Evolutionary conservation across 1,284 basidiomycete species (phyloP).

Genomic region (Ganoderma boninense): DNA sequence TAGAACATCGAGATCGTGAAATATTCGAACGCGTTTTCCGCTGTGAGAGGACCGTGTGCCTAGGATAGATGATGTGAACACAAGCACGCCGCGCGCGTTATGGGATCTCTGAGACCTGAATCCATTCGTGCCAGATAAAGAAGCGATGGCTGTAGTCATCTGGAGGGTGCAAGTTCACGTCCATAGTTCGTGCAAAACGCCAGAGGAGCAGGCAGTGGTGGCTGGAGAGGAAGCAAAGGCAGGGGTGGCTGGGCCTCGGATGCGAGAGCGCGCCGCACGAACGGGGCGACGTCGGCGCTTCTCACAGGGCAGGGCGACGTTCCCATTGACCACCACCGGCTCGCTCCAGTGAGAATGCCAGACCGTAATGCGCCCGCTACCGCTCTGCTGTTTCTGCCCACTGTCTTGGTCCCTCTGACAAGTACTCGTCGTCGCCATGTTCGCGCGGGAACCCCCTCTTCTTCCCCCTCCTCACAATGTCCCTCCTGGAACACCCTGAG

Average conservation of each 20-base stretch:
- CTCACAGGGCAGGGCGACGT: conserved; percentile 35
- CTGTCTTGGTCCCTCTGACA: conserved; percentile 37
- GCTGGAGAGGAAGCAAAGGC: conserved; percentile 16
- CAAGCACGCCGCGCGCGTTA: conserved; percentile 5
- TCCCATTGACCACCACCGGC: conserved; percentile 29
- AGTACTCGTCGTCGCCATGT: conserved; percentile 34
- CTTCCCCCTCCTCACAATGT: conserved; percentile 27
- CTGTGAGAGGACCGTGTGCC: conserved; percentile 79
- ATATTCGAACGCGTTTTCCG: conserved; percentile 85
- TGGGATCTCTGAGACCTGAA: conserved; percentile 57
- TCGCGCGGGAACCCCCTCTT: conserved; percentile 15
- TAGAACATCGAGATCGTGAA: conserved; percentile 89
- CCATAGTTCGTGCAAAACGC: conserved; percentile 15
- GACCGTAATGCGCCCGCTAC: conserved; percentile 34
- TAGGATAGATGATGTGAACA: conserved; percentile 41
- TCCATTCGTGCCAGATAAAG: conserved; percentile 90
- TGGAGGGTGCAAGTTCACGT: conserved; percentile 74
- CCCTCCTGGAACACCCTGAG: conserved; percentile 33
- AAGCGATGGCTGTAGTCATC: conserved; percentile 83
- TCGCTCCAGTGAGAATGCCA: conserved; percentile 35
- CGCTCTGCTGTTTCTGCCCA: conserved; percentile 38
- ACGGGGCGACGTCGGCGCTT: conserved; percentile 18
- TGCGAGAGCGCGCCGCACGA: conserved; percentile 24
- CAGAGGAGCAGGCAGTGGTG: conserved; percentile 14
- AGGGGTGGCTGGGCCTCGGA: conserved; percentile 18